Base-by-base conservation (phyloP, 1,284 basidiomycete genomes). In the Veloboletus limbatus region DNA sequence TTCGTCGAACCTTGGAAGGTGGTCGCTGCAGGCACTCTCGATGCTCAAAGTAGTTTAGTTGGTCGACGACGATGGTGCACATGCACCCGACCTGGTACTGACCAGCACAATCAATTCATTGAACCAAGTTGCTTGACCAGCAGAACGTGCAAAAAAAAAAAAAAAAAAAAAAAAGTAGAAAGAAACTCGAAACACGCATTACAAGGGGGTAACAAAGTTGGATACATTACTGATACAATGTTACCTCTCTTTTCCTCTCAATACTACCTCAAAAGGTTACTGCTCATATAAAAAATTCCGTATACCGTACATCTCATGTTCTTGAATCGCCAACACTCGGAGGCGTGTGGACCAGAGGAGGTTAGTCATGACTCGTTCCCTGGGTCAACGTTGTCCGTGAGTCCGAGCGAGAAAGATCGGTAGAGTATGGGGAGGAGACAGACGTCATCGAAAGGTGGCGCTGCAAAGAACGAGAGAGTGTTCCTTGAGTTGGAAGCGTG, bases 361-460 rank as follows among this genome's bases (percentile, higher is more conserved):
- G 28, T 31, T 43, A 60, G 14, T 66, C 57, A 22, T 27, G 44
- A 40, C 27, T 34, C 18, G 52, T 36, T 36, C 47, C 28, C 16
- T 55, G 57, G 2, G 59, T 40, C 42, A 64, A 49, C n/a, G 49
- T 40, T 37, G 58, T 52, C 48, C 57, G 57, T 41, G 62, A 54
- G 31, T 64, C 63, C 14, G 57, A 51, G n/a, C 27, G 38, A 5
- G 48, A 21, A 17, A 40, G 40, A 37, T 50, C 56, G 6, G 48
- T 14, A 8, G 50, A 16, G 4, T 31, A 46, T 4, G 48, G 18
- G 14, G 61, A 43, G n/a, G 61, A 16, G 13, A 60, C 27, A 10
- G 62, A 56, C 8, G 60, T 16, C 59, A 66, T 54, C 10, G 63
- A 63, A 14, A 58, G 57, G 40, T 62, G 61, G 13, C 61, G 61